Conservation (phyloP, 176 grass and related monocot genomes). For the Triticum urartu region DNA sequence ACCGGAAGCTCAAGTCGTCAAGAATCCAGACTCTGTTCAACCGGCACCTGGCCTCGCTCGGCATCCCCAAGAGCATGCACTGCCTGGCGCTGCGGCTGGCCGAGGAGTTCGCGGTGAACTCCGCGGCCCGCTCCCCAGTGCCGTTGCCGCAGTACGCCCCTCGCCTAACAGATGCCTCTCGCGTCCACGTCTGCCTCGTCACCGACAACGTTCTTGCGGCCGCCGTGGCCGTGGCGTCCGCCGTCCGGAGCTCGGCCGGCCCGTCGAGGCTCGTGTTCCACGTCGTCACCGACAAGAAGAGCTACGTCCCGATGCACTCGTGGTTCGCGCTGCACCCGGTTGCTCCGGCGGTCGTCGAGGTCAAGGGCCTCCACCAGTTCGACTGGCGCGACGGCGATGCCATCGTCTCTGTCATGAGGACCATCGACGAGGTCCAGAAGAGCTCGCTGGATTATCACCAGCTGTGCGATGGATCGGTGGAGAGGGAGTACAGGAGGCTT, state of each 20-base stretch:
- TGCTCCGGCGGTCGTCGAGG: constrained; percentile 68
- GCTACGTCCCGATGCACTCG: constrained; percentile 79
- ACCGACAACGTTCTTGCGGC: constrained; percentile 89
- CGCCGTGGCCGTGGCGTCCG: constrained; percentile 61
- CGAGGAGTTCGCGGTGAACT: constrained; percentile 82
- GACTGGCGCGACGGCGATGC: constrained; percentile 51
- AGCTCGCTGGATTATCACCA: constrained; percentile 38
- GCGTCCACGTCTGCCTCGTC: constrained; percentile 69
- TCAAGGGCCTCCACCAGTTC: constrained; percentile 90
- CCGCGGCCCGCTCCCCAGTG: constrained; percentile 69
- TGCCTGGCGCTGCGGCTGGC: constrained; percentile 70
- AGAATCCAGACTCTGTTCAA: constrained; percentile 58
- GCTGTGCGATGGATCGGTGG: constrained; percentile 3
- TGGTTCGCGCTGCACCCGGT: constrained; percentile 85
- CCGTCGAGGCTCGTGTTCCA: constrained; percentile 77
- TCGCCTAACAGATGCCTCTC: constrained; percentile 52
- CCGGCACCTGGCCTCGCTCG: constrained; percentile 64
- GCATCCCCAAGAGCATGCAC: constrained; percentile 79
- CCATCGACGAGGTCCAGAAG: constrained; percentile 62
- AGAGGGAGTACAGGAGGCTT: constrained; percentile 47
- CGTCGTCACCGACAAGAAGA: constrained; percentile 92
- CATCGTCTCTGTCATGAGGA: constrained; percentile 60
- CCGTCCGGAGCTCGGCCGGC: constrained; percentile 45
- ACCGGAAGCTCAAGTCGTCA: constrained; percentile 63
- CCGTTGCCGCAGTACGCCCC: constrained; percentile 74